These are phyloP conservation scores for Gossypium ekmanianum DNA, from an alignment of 345 rosid species.

Conservation along the genomic window DNA sequence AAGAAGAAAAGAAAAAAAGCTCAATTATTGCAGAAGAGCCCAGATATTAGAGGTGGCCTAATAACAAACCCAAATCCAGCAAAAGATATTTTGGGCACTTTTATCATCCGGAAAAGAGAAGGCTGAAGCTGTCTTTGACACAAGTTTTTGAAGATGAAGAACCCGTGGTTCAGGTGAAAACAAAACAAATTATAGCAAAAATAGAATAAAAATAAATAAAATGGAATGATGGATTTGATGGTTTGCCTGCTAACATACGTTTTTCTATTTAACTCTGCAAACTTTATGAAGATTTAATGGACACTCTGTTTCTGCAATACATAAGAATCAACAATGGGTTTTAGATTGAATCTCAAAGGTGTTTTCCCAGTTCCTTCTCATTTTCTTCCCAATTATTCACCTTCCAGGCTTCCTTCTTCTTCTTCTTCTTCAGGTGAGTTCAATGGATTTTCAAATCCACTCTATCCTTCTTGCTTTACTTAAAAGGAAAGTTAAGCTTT, in stretches of 20 bases:
- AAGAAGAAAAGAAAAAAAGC: background rate
- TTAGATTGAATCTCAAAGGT: slow-evolving; percentile 41
- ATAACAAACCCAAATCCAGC: background rate
- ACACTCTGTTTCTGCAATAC: slow-evolving; percentile 13
- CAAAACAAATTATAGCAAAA: background rate
- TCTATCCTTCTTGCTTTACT: background rate
- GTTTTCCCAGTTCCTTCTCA: slow-evolving; percentile 36
- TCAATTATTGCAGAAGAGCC: background rate
- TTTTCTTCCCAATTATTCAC: slow-evolving; percentile 26
- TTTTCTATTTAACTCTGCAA: background rate
- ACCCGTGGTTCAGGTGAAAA: slow-evolving; percentile 50
- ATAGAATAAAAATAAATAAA: too few relatives aligned
- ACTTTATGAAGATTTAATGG: slow-evolving; percentile 28
- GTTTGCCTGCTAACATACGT: background rate
- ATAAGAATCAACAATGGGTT: slow-evolving; percentile 31
- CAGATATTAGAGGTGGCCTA: background rate
- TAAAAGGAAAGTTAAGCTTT: background rate
- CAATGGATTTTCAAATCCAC: background rate
- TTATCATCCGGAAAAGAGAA: background rate
- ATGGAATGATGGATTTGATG: background rate
- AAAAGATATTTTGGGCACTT: background rate
- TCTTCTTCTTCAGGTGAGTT: slow-evolving; percentile 33
- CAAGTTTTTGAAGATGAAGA: slow-evolving; percentile 38
- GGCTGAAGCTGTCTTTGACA: background rate
- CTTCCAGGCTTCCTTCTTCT: slow-evolving; percentile 25